phyloP scores from a whole-genome alignment of 768 basidiomycete genomes.

The Podaxis carcinomalis region DNA sequence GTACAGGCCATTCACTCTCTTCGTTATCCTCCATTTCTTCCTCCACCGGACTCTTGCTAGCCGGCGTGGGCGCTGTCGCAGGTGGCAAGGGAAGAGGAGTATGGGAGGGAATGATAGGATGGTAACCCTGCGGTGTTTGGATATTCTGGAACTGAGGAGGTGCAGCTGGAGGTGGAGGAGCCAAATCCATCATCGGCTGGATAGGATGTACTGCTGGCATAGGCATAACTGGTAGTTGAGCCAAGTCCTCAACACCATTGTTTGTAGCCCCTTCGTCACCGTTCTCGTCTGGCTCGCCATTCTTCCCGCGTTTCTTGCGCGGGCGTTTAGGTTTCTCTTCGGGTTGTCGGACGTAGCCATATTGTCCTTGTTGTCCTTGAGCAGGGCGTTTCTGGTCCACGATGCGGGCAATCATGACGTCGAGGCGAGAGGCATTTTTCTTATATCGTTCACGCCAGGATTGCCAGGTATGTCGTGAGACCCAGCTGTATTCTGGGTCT shows the following conservation, averaged over 20 bases:
- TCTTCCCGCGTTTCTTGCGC: slow-evolving; percentile 43
- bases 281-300: slow-evolving; percentile 16
- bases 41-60: slow-evolving; percentile 46
- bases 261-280: slow-evolving; percentile 19
- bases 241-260: slow-evolving; percentile 18
- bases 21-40: slow-evolving; percentile 64
- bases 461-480: slow-evolving; percentile 81
- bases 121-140: slow-evolving; percentile 8
- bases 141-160: slow-evolving; percentile 5
- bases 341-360: slow-evolving; percentile 73
- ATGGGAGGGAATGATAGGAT: slow-evolving; percentile 11
- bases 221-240: slow-evolving; percentile 13
- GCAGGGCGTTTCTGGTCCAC: slow-evolving; percentile 67
- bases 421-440: slow-evolving; percentile 70
- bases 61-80: slow-evolving; percentile 16
- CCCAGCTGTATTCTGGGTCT: slow-evolving; percentile 77
- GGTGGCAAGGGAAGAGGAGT: slow-evolving; percentile 16
- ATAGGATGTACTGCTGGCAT: slow-evolving; percentile 12
- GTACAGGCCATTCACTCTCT: slow-evolving; percentile 65
- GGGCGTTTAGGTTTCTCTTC: slow-evolving; percentile 64
- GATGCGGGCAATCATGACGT: slow-evolving; percentile 56
- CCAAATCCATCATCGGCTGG: slow-evolving; percentile 1
- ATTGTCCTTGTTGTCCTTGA: slow-evolving; percentile 76
- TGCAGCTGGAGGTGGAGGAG: background rate
- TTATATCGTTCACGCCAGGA: slow-evolving; percentile 90